phyloP scores from a whole-genome alignment of 1,284 basidiomycete species.

The Irpex sp. region DNA sequence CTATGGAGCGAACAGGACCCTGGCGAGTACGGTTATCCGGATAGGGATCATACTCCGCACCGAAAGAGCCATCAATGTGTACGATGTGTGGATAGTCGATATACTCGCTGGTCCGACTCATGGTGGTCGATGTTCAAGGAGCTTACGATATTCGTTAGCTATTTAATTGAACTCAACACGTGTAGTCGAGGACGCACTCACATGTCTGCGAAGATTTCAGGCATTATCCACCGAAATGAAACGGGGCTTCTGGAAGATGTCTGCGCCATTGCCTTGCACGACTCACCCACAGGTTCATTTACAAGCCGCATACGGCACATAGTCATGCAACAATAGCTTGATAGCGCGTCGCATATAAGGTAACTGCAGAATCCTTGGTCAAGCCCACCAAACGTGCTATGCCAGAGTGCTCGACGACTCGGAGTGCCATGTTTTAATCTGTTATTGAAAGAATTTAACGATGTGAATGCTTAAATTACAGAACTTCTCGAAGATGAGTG shows the following conservation, averaged over 20 bases:
- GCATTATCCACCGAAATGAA: background rate
- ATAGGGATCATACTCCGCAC: slow-evolving; percentile 11
- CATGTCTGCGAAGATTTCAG: too few species aligned
- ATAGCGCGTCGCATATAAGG: background rate
- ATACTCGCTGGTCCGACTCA: slow-evolving; percentile 11
- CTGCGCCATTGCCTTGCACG: background rate
- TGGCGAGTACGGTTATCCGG: background rate
- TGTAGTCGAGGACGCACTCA: background rate
- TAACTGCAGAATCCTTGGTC: background rate
- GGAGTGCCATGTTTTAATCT: background rate
- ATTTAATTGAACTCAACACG: background rate
- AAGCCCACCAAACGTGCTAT: background rate
- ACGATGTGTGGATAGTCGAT: slow-evolving; percentile 1
- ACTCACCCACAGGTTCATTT: background rate
- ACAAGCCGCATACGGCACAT: background rate
- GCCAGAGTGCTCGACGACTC: background rate
- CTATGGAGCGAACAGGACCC: background rate
- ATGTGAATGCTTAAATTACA: background rate
- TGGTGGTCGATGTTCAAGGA: slow-evolving; percentile 7
- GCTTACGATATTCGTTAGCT: background rate
- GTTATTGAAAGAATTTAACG: background rate
- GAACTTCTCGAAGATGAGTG: background rate
- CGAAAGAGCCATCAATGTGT: slow-evolving; percentile 2
- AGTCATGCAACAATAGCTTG: background rate
- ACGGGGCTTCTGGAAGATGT: background rate